A percentile compares a stretch with the other conserved stretches of the same genome.
Evolutionary conservation across 352 stramenopile species (phyloP).

Genomic region (Phytophthora cryptogea): DNA sequence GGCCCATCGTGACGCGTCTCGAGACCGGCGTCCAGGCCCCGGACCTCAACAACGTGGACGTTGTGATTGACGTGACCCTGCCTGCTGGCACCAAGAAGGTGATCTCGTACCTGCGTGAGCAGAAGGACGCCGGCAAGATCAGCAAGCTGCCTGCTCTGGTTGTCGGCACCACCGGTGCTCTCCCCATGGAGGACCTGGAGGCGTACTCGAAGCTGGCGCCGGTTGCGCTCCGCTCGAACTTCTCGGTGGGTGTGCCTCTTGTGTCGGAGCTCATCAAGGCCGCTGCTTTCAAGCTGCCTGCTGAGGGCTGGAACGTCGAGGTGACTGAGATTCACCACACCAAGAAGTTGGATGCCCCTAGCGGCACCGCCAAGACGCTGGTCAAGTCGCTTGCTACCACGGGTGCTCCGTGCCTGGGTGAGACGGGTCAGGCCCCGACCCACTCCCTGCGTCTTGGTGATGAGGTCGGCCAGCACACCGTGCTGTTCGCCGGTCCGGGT

Average conservation of each 20-base stretch:
- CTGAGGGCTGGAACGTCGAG: constrained; percentile 80
- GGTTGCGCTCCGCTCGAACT: constrained; percentile 83
- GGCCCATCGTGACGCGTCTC: constrained; percentile 62
- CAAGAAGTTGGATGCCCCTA: constrained; percentile 85
- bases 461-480: constrained; percentile 84
- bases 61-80: constrained; percentile 82
- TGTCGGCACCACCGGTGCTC: constrained; percentile 70
- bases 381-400: constrained; percentile 68
- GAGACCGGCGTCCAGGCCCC: constrained; percentile 43
- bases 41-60: constrained; percentile 53
- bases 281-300: constrained; percentile 75
- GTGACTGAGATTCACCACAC: constrained; percentile 87
- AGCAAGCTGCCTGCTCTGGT: constrained; percentile 75
- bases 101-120: constrained; percentile 55
- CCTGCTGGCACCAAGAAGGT: constrained; percentile 73
- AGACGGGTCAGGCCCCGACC: constrained; percentile 49
- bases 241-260: constrained; percentile 83
- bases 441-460: constrained; percentile 80
- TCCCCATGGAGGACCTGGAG: constrained; percentile 62
- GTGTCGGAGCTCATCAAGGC: constrained; percentile 73
- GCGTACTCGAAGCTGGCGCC: constrained; percentile 62
- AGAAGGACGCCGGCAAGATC: constrained; percentile 68
- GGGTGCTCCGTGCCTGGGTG: constrained; percentile 55
- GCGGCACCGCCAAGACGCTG: constrained; percentile 80
- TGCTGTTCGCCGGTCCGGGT: constrained; percentile 76